A percentile compares a stretch with the other conserved stretches of the same genome.
These are phyloP conservation scores for Auriculariales sp. DNA, from an alignment of 768 basidiomycete genomes.

Conservation along the genomic window DNA sequence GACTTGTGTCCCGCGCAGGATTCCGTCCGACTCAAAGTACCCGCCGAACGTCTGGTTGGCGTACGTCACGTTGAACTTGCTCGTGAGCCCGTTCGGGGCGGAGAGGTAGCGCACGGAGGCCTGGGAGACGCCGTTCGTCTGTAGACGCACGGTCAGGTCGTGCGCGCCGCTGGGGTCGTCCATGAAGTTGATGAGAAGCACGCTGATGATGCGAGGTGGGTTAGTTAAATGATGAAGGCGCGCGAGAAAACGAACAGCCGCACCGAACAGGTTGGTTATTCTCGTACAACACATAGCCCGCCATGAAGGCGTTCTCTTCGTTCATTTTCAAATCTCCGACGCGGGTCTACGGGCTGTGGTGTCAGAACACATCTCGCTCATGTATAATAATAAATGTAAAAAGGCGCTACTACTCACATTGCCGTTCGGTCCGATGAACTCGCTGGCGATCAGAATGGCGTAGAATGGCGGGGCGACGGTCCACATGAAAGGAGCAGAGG, in stretches of 20 bases:
- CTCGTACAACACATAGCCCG: conserved; percentile 63
- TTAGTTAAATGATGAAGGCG: conserved; percentile 20
- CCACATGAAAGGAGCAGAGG: conserved; percentile 48
- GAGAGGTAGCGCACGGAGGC: no score
- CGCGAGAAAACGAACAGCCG: no score
- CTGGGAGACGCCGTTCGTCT: no score
- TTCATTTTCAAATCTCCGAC: conserved; percentile 52
- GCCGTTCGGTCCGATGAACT: conserved; percentile 53
- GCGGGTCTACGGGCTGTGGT: no score
- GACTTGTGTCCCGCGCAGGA: conserved; percentile 37
- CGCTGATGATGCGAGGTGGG: no score
- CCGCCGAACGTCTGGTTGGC: conserved; percentile 49
- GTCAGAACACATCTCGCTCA: no score
- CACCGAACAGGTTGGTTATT: conserved; percentile 43
- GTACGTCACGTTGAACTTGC: conserved; percentile 52
- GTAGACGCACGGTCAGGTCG: no score
- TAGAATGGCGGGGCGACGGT: conserved; percentile 66
- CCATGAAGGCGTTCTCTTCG: conserved; percentile 35
- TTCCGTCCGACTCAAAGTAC: conserved; percentile 52
- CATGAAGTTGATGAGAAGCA: conserved; percentile 63
- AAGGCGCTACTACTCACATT: no score
- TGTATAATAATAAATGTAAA: no score
- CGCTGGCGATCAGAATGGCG: conserved; percentile 52
- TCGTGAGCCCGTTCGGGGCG: no score
- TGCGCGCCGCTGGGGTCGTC: conserved; percentile 39